These are phyloP conservation scores for Saccharomycopsis sp. DNA, from an alignment of 805 yeast species.

Conservation along the genomic window DNA sequence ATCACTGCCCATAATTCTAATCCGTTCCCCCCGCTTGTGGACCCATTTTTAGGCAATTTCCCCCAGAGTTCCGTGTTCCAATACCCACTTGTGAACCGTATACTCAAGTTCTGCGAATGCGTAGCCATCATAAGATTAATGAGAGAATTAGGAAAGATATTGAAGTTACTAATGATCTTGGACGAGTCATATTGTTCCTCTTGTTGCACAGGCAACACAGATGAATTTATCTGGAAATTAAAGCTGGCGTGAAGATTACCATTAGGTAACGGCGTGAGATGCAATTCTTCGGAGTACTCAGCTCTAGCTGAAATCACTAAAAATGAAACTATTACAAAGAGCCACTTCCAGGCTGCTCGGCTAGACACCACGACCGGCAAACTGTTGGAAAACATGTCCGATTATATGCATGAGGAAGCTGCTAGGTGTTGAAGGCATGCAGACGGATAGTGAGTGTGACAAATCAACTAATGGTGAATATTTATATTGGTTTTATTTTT, in stretches of 20 bases:
- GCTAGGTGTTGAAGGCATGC: neutral
- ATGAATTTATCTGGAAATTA: constrained; percentile 14
- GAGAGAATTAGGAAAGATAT: constrained; percentile 71
- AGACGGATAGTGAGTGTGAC: too few species aligned
- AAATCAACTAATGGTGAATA: too few species aligned
- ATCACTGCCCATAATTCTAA: constrained; percentile 88
- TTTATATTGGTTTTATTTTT: neutral
- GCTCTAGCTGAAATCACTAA: neutral
- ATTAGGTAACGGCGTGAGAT: constrained; percentile 18
- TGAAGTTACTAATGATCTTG: constrained; percentile 35
- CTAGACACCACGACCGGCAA: neutral
- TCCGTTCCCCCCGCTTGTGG: constrained; percentile 83
- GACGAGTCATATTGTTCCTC: constrained; percentile 8
- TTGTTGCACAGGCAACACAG: constrained; percentile 1
- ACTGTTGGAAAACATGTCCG: neutral
- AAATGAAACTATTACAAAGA: neutral
- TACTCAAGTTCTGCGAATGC: constrained; percentile 66
- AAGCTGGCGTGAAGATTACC: constrained; percentile 18
- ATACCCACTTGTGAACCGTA: constrained; percentile 89
- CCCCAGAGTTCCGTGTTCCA: constrained; percentile 94
- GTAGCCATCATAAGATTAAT: constrained; percentile 70
- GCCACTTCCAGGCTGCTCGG: neutral
- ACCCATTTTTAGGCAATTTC: constrained; percentile 63
- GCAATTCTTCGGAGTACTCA: constrained; percentile 14
- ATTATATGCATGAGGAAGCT: neutral